Conservation (phyloP, 2,329 filamentous ascomycete genomes). For the Fusarium poae region DNA sequence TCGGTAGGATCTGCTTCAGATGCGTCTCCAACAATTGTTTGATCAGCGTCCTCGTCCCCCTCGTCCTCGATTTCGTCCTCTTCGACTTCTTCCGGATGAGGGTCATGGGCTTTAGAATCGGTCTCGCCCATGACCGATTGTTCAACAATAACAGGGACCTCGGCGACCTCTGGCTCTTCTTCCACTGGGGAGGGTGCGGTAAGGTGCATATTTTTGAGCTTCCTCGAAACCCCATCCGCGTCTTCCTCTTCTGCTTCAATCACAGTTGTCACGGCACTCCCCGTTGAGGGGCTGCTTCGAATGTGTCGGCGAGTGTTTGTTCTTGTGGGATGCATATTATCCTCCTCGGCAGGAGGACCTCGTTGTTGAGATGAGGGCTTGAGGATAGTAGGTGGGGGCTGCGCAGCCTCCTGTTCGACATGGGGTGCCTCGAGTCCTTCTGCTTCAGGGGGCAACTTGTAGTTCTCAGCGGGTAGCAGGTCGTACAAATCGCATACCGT, state of each 20-base stretch:
- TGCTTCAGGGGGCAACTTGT: conserved; percentile 93
- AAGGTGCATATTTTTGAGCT: conserved; percentile 62
- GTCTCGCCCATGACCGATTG: conserved; percentile 48
- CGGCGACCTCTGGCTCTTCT: conserved; percentile 56
- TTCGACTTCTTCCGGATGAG: conserved; percentile 22
- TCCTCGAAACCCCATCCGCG: conserved; percentile 60
- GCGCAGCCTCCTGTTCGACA: conserved; percentile 58
- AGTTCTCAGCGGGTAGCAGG: conserved; percentile 91
- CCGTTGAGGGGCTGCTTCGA: conserved; percentile 82
- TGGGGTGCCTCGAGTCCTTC: conserved; percentile 77
- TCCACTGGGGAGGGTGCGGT: conserved; percentile 71
- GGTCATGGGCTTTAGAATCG: conserved; percentile 7
- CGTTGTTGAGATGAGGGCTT: conserved; percentile 53
- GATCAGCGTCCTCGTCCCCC: conserved; percentile 42
- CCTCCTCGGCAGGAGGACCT: conserved; percentile 56
- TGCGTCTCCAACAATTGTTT: conserved; percentile 44
- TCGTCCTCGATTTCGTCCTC: conserved; percentile 22
- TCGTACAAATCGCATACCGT: conserved; percentile 94
- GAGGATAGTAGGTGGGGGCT: conserved; percentile 53
- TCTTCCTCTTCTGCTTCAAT: conserved; percentile 87
- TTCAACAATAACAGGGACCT: conserved; percentile 59
- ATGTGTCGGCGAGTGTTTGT: conserved; percentile 86
- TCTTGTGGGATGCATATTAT: conserved; percentile 66
- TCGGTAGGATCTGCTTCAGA: conserved; percentile 39
- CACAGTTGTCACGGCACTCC: conserved; percentile 83